These are phyloP conservation scores for Tricholoma saponaceum DNA, from an alignment of 768 basidiomycete genomes.

Conservation along the genomic window DNA sequence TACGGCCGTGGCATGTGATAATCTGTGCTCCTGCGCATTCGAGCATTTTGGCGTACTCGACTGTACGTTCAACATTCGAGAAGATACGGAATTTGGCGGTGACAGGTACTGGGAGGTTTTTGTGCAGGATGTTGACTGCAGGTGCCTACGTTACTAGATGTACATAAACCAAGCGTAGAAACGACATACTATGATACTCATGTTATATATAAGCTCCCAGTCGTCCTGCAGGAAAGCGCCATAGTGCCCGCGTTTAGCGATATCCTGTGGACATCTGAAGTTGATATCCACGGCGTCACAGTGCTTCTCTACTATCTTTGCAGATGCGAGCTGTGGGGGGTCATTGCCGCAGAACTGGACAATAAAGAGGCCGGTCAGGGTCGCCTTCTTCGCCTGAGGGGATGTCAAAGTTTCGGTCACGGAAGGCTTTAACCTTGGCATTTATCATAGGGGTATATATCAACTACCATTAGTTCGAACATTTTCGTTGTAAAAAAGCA, in stretches of 20 bases:
- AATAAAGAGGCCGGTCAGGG: constrained; percentile 79
- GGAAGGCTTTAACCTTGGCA: constrained; percentile 71
- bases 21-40: constrained; percentile 95
- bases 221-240: constrained; percentile 93
- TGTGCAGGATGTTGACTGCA: constrained; percentile 81
- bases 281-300: constrained; percentile 97
- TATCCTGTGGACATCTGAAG: constrained; percentile 92
- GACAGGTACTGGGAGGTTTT: constrained; percentile 84
- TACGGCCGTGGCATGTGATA: constrained; percentile 88
- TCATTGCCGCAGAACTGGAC: constrained; percentile 95
- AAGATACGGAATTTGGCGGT: constrained; percentile 97
- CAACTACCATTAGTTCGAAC: constrained; percentile 41
- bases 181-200: constrained; percentile 67
- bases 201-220: constrained; percentile 80
- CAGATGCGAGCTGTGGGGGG: constrained; percentile 71
- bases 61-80: constrained; percentile 78
- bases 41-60: constrained; percentile 94
- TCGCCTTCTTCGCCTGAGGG: constrained; percentile 80
- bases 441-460: constrained; percentile 99
- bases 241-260: constrained; percentile 83
- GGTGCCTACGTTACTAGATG: neutral
- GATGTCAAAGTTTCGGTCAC: constrained; percentile 66
- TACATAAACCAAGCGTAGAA: neutral
- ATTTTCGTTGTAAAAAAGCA: neutral
- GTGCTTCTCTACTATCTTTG: constrained; percentile 66